These are phyloP conservation scores for Arbutus unedo DNA, from an alignment of 148 eudicot species.

Conservation along the genomic window DNA sequence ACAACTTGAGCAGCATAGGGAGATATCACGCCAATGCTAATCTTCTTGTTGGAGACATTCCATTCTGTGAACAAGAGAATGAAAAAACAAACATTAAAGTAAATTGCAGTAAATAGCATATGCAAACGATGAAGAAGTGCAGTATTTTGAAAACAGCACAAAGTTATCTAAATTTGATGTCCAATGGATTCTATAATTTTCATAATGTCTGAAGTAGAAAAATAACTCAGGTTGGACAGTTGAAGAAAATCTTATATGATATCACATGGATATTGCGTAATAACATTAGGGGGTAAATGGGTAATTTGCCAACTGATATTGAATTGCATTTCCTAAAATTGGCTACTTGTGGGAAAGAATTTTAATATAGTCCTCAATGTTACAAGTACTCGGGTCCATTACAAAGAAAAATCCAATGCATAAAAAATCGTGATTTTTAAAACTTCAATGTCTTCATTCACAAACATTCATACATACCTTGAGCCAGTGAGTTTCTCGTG, in stretches of 20 bases:
- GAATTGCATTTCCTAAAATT: not conserved
- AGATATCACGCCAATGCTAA: slow-evolving; percentile 58
- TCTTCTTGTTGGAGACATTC: slow-evolving; percentile 30
- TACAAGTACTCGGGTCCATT: not conserved
- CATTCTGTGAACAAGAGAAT: slow-evolving; percentile 33
- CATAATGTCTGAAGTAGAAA: not conserved
- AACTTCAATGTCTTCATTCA: not conserved
- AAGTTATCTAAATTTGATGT: not conserved
- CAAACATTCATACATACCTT: not conserved
- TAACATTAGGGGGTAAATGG: not conserved
- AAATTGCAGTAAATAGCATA: not conserved
- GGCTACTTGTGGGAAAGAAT: not conserved
- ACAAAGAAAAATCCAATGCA: not conserved
- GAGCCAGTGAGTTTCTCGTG: not conserved
- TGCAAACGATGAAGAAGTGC: not conserved
- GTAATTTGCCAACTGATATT: not conserved
- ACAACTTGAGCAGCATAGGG: slow-evolving; percentile 78
- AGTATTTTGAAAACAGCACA: not conserved
- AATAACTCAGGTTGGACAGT: not conserved
- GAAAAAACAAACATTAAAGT: not conserved
- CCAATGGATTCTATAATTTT: not conserved
- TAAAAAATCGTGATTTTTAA: not conserved
- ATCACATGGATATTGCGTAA: not conserved
- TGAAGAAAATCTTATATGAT: not conserved
- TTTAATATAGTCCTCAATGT: not conserved